Evolutionary conservation across 2,329 filamentous ascomycete genomes (phyloP).

Genomic region (Diplodia corticola): DNA sequence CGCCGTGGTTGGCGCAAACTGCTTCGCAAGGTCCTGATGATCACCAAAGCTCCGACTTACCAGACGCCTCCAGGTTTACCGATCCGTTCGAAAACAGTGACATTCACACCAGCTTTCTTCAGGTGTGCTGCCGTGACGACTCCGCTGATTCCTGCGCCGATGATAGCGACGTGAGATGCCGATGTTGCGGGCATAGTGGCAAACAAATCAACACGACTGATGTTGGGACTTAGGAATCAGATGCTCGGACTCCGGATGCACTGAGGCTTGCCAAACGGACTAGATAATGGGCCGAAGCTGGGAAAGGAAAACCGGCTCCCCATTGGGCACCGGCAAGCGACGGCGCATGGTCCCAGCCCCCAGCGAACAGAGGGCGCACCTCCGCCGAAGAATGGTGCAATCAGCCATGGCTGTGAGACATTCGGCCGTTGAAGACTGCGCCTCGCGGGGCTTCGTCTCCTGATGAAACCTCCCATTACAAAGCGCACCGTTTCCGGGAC

Average conservation of each 20-base stretch:
- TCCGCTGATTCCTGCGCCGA: conserved; percentile 41
- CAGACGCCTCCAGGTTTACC: conserved; percentile 57
- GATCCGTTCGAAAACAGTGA: conserved; percentile 57
- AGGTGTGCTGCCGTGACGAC: conserved; percentile 39
- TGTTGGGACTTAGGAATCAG: background rate
- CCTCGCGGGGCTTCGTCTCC: background rate
- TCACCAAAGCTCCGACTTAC: conserved; percentile 38
- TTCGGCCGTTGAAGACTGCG: background rate
- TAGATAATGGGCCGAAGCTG: background rate
- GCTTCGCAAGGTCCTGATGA: background rate
- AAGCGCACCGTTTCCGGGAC: background rate
- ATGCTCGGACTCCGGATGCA: background rate
- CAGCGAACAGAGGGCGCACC: background rate
- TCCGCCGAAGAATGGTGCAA: background rate
- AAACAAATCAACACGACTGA: background rate
- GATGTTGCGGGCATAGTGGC: conserved; percentile 25
- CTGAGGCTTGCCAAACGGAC: background rate
- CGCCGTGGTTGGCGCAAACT: background rate
- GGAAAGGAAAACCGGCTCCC: background rate
- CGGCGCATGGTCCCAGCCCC: conserved; percentile 18
- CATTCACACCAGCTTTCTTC: conserved; percentile 42
- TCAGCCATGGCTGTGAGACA: background rate
- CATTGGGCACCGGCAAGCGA: conserved; percentile 26
- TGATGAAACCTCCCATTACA: background rate
- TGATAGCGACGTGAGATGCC: conserved; percentile 34